Evolutionary conservation across 768 basidiomycete species (phyloP), one percentile per base, ranked within the genome.

Genomic region (Gyrodon lividus): DNA sequence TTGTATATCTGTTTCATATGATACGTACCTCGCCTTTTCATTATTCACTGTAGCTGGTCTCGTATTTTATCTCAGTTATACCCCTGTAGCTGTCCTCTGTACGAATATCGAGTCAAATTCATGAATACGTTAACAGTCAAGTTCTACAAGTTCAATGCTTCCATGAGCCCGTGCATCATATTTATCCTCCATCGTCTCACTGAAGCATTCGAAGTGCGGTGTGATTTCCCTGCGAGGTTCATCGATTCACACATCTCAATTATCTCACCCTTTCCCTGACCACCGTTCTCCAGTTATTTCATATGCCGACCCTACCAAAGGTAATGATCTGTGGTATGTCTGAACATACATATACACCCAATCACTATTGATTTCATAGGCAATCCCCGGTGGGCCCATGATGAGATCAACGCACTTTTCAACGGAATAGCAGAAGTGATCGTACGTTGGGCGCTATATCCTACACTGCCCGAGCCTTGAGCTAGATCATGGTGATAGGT

Each of bases 381-480:
- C 48, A 73, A 75, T 49, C 81, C 89, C 50, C 80, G 83, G 31
- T 92, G 89, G 89, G 87, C 88, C 0, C 79, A 87, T 48, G 78
- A 88, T 28, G 89, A 92, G 60, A 74, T 84, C 23, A 70, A 79
- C 50, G 65, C 74, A 38, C 72, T 91, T 42, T 78, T 92, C 37
- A 78, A 77, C 1, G 72, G 76, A 37, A 79, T 89, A 54, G 83
- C 89, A 19, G 84, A 92, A 52, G 76, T 93, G 24, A 73, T 92
- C 43, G 92, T 92, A 66, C 63, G 89, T 77, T 24, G 8, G 6
- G 28, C 19, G 43, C n/a, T 40, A 35, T 19, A n/a, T 51, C 23
- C 20, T n/a, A 24, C 17, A 14, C 24, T n/a, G n/a, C 35, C 33
- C 31, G 30, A 16, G 16, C 3, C 26, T 33, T 4, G 20, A 14